Base-by-base conservation (phyloP, 768 basidiomycete species). In the Termitomyces sp. region DNA sequence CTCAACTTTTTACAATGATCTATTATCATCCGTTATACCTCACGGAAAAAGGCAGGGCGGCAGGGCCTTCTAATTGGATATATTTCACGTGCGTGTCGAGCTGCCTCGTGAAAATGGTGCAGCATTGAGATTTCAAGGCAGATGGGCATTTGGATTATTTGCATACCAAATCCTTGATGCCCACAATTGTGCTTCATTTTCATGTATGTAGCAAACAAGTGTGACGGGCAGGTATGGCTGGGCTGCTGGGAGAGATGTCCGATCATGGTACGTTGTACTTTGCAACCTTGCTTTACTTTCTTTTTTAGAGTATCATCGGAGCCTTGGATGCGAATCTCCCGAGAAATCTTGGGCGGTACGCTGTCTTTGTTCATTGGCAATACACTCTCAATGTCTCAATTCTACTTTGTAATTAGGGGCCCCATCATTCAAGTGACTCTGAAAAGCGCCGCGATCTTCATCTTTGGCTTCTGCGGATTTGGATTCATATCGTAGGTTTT, bases 221-320 rank as follows among this genome's bases (percentile, higher is more conserved):
- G 20, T 78, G 97, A 61, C 76, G 96, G 53, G 96, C 95, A 1
- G 94, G 94, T 1, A 98, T 97, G 92, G 90, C 94, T n/a, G 93
- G 97, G 5, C 96, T 95, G 27, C 75, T 98, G 34, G 97, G 97
- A 18, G 92, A 99, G 72, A 88, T 98, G 87, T 99, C 98, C 71
- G 97, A 99, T 69, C 97, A 98, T 72, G 96, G 95, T 88, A 64
- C 51, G 78, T 66, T 20, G 12, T 3, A 22, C 34, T 41, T 15
- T 37, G 8, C 46, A 5, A 34, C 58, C 12, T 55, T 18, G 30
- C 18, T 18, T 39, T 39, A n/a, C 39, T 39, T n/a, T 13, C 48
- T 18, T 27, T 15, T 62, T 11, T 91, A 89, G 85, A 91, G 84
- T 61, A 69, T 85, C 3, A 67, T 92, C 15, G 89, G 87, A 3